Base-by-base conservation (phyloP, 805 yeast genomes). In the Lipomyces sp. region DNA sequence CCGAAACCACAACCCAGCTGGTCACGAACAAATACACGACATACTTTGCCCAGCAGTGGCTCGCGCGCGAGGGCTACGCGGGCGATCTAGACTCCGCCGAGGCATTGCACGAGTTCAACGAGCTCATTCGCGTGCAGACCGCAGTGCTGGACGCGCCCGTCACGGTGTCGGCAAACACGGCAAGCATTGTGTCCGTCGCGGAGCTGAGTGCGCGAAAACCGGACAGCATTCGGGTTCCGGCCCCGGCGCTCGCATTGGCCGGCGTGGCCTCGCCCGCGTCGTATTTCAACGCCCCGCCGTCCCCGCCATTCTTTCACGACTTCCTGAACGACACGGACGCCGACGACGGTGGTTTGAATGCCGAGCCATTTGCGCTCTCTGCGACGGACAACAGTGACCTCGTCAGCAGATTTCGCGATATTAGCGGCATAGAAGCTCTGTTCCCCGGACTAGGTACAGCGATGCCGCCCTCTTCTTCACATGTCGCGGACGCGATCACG, bases 41-140 rank as follows among this genome's bases (percentile, higher is more conserved):
- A 8, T 21, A 28, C 8, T 53, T 46, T 39, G 58, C 57, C 10
- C 58, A 53, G 23, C 51, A 47, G 24, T 41, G 40, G 21, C 45
- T 53, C 6, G 11, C 33, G 13, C 51, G 45, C 7, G 37, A 51
- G 34, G 56, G 58, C 4, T 53, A 40, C 39, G 19, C 19, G 3
- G 58, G 58, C 11, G 39, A 18, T 4, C 46, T 51, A 6, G 58
- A 53, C 41, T 44, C 53, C 3, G 36, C 43, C 21, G 57, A 42
- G 5, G 58, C 58, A 6, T 38, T 53, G 22, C 39, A 24, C 19
- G 45, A 41, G 18, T 53, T 53, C 39, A 51, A 47, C 26, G 23
- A 37, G 14, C 37, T 47, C 19, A 23, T 47, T 42, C 42, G 43
- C 37, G 13, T 22, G 21, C 21, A 14, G 14, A 19, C 24, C 23